phyloP scores from a whole-genome alignment of 176 grass and related monocot genomes.

The Hordeum vulgare region DNA sequence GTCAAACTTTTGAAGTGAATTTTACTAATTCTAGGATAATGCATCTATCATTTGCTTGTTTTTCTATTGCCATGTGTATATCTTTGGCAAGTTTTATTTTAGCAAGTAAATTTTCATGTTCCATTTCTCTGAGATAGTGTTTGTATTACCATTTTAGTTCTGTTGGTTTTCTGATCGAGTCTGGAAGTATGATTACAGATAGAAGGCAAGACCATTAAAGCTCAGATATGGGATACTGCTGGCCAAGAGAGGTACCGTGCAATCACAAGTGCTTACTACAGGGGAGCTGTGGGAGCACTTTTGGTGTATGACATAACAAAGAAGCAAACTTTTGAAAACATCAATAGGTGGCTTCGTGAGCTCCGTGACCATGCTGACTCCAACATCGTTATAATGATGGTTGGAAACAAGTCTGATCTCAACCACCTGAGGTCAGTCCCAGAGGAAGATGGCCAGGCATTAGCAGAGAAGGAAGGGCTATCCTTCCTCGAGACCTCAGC shows the following conservation, averaged over 20 bases:
- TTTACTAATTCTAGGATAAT: too few species aligned
- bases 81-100: not conserved
- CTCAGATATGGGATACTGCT: constrained; percentile 74
- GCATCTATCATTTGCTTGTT: not conserved
- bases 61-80: not conserved
- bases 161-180: constrained; percentile 18
- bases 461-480: constrained; percentile 61
- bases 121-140: not conserved
- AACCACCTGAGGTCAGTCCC: constrained; percentile 56
- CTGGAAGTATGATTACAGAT: constrained; percentile 28
- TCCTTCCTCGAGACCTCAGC: constrained; percentile 67
- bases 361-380: constrained; percentile 65
- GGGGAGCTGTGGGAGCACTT: constrained; percentile 72
- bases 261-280: constrained; percentile 72
- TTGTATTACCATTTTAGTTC: not conserved
- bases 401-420: constrained; percentile 67
- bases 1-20: too few species aligned
- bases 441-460: constrained; percentile 52
- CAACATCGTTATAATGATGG: constrained; percentile 79
- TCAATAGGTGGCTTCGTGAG: constrained; percentile 62
- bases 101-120: not conserved
- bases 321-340: constrained; percentile 68
- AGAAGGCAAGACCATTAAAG: constrained; percentile 61
- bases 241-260: constrained; percentile 70
- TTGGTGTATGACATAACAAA: constrained; percentile 71